Evolutionary conservation across 179 eudicot species (phyloP), one percentile per base, ranked within the genome.

Genomic region (Actinidia chinensis): DNA sequence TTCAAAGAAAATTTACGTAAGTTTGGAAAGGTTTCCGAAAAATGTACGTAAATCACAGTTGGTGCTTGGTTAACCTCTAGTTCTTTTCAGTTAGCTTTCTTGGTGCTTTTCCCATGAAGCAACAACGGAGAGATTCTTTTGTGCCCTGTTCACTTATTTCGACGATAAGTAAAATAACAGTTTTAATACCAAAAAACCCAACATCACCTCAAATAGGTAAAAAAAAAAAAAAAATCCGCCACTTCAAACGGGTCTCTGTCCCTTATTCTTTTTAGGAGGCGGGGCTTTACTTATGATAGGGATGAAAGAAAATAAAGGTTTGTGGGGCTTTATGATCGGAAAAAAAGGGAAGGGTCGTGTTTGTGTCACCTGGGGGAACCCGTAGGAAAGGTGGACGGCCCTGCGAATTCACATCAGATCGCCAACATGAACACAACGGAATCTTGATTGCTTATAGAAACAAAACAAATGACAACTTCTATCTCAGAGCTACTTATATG

Each of bases 101-200:
- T 90, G 86, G 83, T 88, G 89, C 84, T 28, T 90, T 75, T 95
- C 98, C 97, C 97, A 93, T 5, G 98, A 78, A 52, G 86, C 78
- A 25, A 93, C 89, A n/a, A 79, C 88, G 8, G 97, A 69, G 13
- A 90, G 79, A 81, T 87, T 88, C 84, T 91, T 93, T 58, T 95
- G 90, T 36, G 94, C 92, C 88, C 98, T 93, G 88, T 84, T 55
- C 40, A 58, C 55, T 68, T 2, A 58, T 75, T 40, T 20, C 14
- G 47, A 44, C 0, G 47, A 28, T 50, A 22, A 46, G 6, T 17
- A 54, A 43, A 52, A 55, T 28, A 60, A 60, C 1, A 60, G 3
- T 12, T 28, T 60, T 25, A 70, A 22, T 11, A 12, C n/a, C 11
- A 70, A 70, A 11, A 22, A 42, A 10, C n/a, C n/a, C 33, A 28